Evolutionary conservation across 139 green algal species (phyloP).

Genomic region (Tetradesmus obliquus): DNA sequence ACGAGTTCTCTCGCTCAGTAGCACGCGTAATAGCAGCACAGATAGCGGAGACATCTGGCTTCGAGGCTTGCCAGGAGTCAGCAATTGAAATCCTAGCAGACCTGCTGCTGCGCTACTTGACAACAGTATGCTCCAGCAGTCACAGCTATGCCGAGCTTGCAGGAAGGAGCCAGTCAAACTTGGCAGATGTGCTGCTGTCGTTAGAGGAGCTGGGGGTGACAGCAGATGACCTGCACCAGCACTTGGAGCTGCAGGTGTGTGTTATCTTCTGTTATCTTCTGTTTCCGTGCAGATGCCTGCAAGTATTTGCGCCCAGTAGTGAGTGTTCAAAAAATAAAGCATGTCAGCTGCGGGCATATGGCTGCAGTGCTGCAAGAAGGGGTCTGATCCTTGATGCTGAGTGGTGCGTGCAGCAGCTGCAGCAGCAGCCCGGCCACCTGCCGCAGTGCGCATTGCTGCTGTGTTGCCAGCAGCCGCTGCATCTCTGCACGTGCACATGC

Average conservation of each 20-base stretch:
- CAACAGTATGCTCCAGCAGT: constrained; percentile 67
- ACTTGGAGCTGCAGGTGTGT: constrained; percentile 37
- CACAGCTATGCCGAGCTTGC: constrained; percentile 84
- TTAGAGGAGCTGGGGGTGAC: constrained; percentile 81
- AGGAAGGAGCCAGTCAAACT: constrained; percentile 75
- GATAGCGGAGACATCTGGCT: constrained; percentile 74
- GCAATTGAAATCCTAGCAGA: constrained; percentile 84
- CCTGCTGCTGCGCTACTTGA: constrained; percentile 82
- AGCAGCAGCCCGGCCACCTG: no score
- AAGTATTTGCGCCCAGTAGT: neutral
- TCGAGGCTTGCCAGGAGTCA: constrained; percentile 79
- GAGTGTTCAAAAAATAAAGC: neutral
- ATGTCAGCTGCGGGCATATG: neutral
- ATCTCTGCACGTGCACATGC: no score
- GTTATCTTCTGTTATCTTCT: neutral
- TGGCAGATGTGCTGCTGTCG: constrained; percentile 78
- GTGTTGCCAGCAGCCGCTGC: no score
- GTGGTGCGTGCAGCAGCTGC: no score
- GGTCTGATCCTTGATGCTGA: neutral
- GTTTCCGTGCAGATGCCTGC: neutral
- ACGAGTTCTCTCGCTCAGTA: constrained; percentile 73
- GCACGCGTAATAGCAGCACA: constrained; percentile 72
- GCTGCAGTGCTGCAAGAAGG: neutral
- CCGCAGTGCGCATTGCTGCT: no score
- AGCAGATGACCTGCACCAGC: constrained; percentile 63